Evolutionary conservation across 495 filamentous ascomycete species (phyloP).

Genomic region (Friedmanniomyces endolithicus): DNA sequence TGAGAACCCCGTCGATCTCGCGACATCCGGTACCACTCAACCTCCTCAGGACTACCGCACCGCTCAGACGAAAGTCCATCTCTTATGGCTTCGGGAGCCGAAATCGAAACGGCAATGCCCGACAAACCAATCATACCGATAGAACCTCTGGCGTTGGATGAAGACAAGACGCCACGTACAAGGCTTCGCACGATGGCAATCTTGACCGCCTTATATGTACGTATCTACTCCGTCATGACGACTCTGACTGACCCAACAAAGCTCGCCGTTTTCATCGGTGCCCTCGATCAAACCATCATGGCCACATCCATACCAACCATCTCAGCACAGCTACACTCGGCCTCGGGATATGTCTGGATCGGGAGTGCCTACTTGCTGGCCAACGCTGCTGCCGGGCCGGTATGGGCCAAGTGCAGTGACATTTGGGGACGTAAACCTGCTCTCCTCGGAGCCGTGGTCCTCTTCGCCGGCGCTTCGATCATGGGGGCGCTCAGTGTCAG

Average conservation of each 20-base stretch:
- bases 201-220: neutral
- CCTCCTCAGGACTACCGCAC: no score
- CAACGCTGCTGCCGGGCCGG: conserved; percentile 40
- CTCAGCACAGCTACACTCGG: conserved; percentile 45
- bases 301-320: conserved; percentile 46
- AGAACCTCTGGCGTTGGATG: neutral
- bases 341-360: conserved; percentile 49
- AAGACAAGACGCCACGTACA: neutral
- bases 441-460: conserved; percentile 34
- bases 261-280: conserved; percentile 40
- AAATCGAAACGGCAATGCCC: neutral
- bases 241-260: neutral
- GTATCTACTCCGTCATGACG: neutral
- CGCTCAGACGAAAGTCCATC: no score
- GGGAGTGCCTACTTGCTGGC: conserved; percentile 51
- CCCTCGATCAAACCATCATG: conserved; percentile 53
- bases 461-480: conserved; percentile 31
- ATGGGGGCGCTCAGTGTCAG: conserved; percentile 38
- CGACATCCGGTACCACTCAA: neutral
- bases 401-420: conserved; percentile 48
- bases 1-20: neutral
- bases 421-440: conserved; percentile 51
- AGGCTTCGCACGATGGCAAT: neutral
- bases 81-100: neutral
- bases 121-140: neutral